Percentiles rank a stretch among this genome's conserved stretches.
Evolutionary conservation across 495 filamentous ascomycete genomes (phyloP).

Genomic region (Aspergillus bertholletiae): DNA sequence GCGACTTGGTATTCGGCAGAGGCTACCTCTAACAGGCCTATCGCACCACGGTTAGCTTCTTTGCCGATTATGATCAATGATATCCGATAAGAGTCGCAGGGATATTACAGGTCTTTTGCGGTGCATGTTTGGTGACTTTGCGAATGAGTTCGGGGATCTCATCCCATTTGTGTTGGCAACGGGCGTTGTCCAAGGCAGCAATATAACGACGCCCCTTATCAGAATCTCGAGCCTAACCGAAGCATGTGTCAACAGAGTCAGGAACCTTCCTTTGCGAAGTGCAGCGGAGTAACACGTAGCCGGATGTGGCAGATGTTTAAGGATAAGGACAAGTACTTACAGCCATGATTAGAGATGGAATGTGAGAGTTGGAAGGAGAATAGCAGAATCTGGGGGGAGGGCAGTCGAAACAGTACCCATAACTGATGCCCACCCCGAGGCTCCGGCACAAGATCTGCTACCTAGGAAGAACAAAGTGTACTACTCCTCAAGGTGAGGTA

Average conservation of each 20-base stretch:
- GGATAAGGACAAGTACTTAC: slow-evolving; percentile 26
- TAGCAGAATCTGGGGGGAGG: slow-evolving; percentile 15
- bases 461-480: background rate
- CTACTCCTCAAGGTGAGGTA: background rate
- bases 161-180: slow-evolving; percentile 85
- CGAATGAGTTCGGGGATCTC: slow-evolving; percentile 84
- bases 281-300: background rate
- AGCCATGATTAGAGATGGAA: slow-evolving; percentile 30
- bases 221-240: slow-evolving; percentile 38
- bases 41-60: slow-evolving; percentile 5
- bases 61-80: slow-evolving; percentile 14
- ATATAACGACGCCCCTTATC: slow-evolving; percentile 80
- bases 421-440: slow-evolving; percentile 18
- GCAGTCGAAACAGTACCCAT: slow-evolving; percentile 13
- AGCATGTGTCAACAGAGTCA: slow-evolving; percentile 20
- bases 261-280: background rate
- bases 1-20: slow-evolving; percentile 66
- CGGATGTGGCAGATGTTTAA: background rate
- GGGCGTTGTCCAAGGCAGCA: slow-evolving; percentile 74
- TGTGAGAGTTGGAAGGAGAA: slow-evolving; percentile 14
- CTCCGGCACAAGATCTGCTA: slow-evolving; percentile 1
- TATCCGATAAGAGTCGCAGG: slow-evolving; percentile 7
- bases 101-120: slow-evolving; percentile 72
- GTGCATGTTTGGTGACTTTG: slow-evolving; percentile 91
- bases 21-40: slow-evolving; percentile 74